A percentile compares a stretch with the other conserved stretches of the same genome.
Conservation (phyloP, 345 rosid species). For the Acer yangbiense region DNA sequence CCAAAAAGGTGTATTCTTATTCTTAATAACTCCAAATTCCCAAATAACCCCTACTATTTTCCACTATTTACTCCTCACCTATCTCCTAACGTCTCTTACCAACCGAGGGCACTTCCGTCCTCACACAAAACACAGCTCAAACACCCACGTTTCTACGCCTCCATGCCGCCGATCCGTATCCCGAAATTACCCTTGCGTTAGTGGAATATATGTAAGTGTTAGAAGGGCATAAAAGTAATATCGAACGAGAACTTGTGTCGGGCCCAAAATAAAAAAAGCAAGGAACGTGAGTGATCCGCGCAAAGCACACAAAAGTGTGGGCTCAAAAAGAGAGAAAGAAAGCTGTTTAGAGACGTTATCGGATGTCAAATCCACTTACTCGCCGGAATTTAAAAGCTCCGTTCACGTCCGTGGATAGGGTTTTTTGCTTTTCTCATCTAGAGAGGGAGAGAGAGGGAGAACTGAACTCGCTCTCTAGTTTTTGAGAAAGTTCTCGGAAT, state of each 20-base stretch:
- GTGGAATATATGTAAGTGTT: conserved; percentile 13
- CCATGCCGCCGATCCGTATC: not conserved
- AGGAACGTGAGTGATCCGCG: conserved; percentile 59
- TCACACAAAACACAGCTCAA: not conserved
- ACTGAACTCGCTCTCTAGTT: not conserved
- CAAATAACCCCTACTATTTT: not conserved
- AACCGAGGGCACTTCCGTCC: conserved; percentile 31
- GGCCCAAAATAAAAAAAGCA: conserved; percentile 24
- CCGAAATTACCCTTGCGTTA: conserved; percentile 27
- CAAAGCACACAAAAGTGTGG: conserved; percentile 41
- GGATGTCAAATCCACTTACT: conserved; percentile 66
- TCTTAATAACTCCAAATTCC: not conserved
- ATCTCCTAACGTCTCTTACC: conserved; percentile 8
- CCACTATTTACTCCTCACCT: not conserved
- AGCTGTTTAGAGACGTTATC: conserved; percentile 74
- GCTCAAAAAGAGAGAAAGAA: conserved; percentile 40
- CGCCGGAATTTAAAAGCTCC: conserved; percentile 69
- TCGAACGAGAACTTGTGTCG: conserved; percentile 10
- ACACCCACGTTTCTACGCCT: conserved; percentile 27
- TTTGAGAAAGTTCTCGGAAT: conserved; percentile 8
- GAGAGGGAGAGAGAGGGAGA: conserved; percentile 11
- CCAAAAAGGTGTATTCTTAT: not conserved
- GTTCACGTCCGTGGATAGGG: conserved; percentile 67
- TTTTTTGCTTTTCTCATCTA: conserved; percentile 29
- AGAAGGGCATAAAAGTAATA: conserved; percentile 37